phyloP scores from a whole-genome alignment of 108 stramenopile species.

The Nannochloropsis salina region DNA sequence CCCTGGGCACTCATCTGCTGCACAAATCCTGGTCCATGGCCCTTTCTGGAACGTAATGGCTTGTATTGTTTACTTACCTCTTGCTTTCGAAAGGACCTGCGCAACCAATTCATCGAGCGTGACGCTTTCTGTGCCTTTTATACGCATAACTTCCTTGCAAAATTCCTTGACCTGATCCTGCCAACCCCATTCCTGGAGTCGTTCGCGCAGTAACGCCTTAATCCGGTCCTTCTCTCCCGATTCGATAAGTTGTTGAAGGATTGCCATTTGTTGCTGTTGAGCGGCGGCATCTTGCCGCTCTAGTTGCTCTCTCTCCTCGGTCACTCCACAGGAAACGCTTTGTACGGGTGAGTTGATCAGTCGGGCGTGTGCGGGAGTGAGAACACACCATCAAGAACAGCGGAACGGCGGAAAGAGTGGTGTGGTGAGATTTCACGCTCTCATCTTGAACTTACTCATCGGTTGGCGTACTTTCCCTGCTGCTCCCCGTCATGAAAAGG shows the following conservation, averaged over 20 bases:
- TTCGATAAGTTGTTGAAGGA: constrained; percentile 10
- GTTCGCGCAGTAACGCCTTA: background rate
- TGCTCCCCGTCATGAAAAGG: too few relatives aligned
- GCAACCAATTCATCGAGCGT: background rate
- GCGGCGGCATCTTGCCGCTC: background rate
- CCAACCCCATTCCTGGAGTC: background rate
- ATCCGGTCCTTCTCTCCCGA: background rate
- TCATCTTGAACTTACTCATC: too few relatives aligned
- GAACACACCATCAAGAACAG: too few relatives aligned
- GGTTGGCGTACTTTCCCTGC: too few relatives aligned
- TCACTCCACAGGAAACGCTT: background rate
- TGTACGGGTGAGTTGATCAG: too few relatives aligned
- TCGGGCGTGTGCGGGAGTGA: too few relatives aligned
- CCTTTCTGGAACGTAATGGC: background rate
- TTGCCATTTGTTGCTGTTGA: background rate
- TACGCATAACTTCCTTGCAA: constrained; percentile 13
- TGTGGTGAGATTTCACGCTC: too few relatives aligned
- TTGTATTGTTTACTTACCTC: background rate
- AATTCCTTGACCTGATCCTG: background rate
- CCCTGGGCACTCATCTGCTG: too few relatives aligned
- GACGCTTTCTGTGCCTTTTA: background rate
- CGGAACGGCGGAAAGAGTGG: too few relatives aligned
- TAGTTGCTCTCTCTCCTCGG: background rate
- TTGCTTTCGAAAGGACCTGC: background rate
- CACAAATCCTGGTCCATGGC: too few relatives aligned